phyloP scores from a whole-genome alignment of 345 rosid species.

The Aethionema arabicum region DNA sequence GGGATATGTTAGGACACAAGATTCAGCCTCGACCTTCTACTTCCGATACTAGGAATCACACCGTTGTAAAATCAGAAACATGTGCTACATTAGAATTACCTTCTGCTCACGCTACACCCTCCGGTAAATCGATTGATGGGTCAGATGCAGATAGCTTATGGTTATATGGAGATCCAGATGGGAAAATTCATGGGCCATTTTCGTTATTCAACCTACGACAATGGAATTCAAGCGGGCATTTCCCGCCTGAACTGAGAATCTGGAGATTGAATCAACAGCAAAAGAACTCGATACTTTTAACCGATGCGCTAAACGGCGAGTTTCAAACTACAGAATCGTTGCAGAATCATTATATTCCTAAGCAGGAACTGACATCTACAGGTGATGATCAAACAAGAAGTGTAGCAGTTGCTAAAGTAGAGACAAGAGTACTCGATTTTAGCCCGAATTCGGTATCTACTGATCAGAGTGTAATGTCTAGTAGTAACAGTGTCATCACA shows the following conservation, averaged over 20 bases:
- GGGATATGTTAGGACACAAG: constrained; percentile 15
- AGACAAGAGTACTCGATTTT: constrained; percentile 37
- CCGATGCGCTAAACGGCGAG: constrained; percentile 61
- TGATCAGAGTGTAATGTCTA: constrained; percentile 37
- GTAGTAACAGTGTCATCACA: constrained; percentile 41
- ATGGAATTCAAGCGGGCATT: constrained; percentile 69
- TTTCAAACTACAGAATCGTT: constrained; percentile 32
- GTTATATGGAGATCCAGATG: constrained; percentile 82
- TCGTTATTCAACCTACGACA: constrained; percentile 54
- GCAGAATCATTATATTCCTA: constrained; percentile 25
- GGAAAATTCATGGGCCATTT: constrained; percentile 88
- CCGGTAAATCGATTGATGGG: constrained; percentile 18
- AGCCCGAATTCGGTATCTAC: constrained; percentile 39
- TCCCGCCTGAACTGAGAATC: constrained; percentile 65
- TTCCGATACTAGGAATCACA: constrained; percentile 15
- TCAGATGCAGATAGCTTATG: constrained; percentile 46
- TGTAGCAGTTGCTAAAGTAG: constrained; percentile 30
- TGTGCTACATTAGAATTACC: neutral
- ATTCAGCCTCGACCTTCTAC: constrained; percentile 27
- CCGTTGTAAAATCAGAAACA: constrained; percentile 16
- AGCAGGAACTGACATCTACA: constrained; percentile 27
- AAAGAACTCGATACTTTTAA: constrained; percentile 63
- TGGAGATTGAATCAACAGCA: constrained; percentile 67
- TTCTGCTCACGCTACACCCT: neutral
- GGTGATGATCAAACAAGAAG: constrained; percentile 18